Base-by-base conservation (phyloP, 2,329 filamentous ascomycete genomes). In the Neopestalotiopsis sp. region DNA sequence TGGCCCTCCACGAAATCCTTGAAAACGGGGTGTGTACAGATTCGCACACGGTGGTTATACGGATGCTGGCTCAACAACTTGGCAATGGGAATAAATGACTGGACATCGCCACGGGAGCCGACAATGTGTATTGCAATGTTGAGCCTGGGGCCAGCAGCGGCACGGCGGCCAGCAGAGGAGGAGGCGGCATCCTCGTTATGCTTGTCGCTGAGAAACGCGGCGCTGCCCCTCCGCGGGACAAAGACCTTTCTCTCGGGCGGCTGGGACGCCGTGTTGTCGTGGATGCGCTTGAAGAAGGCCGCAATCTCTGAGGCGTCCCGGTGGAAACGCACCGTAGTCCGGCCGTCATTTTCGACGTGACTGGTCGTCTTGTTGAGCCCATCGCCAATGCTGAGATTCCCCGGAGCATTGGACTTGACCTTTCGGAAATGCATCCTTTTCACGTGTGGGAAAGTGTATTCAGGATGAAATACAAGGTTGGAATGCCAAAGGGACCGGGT, bases 121-220 rank as follows among this genome's bases (percentile, higher is more conserved):
- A 90, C 88, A 20, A 90, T 86, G 77, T 89, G 89, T 68, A 90
- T 85, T 3, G 88, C 87, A 61, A 90, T 87, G 74, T 90, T 90
- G 14, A 73, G 42, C 9, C 38, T 30, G 28, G 64, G 64, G 4
- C 40, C 62, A 5, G 45, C 7, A 13, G 45, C 20, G 49, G 32
- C 62, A 13, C 28, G 12, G 49, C 20, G 20, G 9, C 13, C 9
- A 13, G 59, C 14, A 38, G 34, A 38, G 34, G 34, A 10, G 34
- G 34, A 38, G 34, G 34, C 6, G 34, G 34, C 34, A 38, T 38
- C 34, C 34, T 38, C 24, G 24, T 28, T 28, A 12, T 30, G 42
- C 49, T 58, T 38, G 14, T 56, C 49, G 24, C 34, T 17, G 30
- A 66, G 45, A 24, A 58, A 66, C 34, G 10, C 34, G 24, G 64